phyloP scores from a whole-genome alignment of 2,329 filamentous ascomycete species.

The Pseudocercospora fijiensis region DNA sequence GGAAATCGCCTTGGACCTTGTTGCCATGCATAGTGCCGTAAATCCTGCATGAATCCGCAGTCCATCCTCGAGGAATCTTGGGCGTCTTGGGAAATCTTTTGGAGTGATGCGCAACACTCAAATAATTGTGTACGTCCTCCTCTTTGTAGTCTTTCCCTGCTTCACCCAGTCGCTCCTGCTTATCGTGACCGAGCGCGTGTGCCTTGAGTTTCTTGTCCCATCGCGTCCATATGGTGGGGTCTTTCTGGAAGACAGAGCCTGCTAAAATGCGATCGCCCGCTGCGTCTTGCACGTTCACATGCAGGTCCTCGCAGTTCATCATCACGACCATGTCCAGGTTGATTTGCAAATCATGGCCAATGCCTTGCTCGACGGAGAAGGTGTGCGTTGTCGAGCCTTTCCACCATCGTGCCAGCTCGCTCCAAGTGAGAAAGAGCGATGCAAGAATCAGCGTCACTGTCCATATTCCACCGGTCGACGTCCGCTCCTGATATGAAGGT shows the following conservation, averaged over 20 bases:
- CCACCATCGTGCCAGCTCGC: constrained; percentile 81
- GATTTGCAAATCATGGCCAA: constrained; percentile 84
- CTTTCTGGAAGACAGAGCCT: constrained; percentile 67
- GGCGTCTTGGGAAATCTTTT: constrained; percentile 72
- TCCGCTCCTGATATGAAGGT: constrained; percentile 82
- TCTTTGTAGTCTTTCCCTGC: constrained; percentile 56
- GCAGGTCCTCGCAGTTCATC: constrained; percentile 85
- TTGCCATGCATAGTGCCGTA: constrained; percentile 90
- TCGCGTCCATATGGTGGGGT: constrained; percentile 75
- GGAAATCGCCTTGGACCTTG: constrained; percentile 96
- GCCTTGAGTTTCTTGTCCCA: constrained; percentile 73
- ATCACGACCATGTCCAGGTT: constrained; percentile 90
- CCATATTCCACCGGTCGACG: constrained; percentile 87
- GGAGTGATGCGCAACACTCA: constrained; percentile 67
- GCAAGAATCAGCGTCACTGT: constrained; percentile 77
- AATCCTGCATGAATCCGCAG: constrained; percentile 76
- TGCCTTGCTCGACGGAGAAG: constrained; percentile 89
- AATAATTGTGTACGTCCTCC: constrained; percentile 88
- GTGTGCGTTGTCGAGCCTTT: constrained; percentile 79
- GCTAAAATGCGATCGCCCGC: constrained; percentile 89
- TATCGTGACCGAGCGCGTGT: constrained; percentile 56
- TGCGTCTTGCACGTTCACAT: constrained; percentile 96
- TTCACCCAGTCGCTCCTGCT: constrained; percentile 61
- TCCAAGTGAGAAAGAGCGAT: constrained; percentile 71
- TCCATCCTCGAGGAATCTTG: constrained; percentile 50